phyloP scores from a whole-genome alignment of 768 basidiomycete species.

The Leccinum arenicola region DNA sequence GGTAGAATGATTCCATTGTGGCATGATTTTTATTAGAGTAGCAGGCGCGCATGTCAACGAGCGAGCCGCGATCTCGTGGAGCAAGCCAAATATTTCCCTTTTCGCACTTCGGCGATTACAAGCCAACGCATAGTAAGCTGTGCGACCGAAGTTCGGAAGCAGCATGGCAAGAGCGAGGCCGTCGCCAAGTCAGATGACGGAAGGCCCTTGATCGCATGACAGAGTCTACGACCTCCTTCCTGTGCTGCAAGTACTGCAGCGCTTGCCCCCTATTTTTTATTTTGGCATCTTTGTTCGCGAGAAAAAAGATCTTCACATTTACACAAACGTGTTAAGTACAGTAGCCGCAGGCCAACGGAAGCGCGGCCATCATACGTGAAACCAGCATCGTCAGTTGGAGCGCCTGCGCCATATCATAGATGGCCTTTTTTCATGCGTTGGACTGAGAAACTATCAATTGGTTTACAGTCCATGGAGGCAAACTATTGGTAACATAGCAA shows the following conservation, averaged over 20 bases:
- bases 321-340: background rate
- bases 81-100: background rate
- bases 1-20: background rate
- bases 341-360: background rate
- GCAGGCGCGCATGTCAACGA: constrained; percentile 12
- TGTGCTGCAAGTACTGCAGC: background rate
- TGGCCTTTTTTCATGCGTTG: too few relatives aligned
- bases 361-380: background rate
- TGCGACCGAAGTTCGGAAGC: background rate
- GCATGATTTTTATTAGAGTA: background rate
- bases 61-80: background rate
- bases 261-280: too few relatives aligned
- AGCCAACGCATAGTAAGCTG: background rate
- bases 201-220: background rate
- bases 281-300: background rate
- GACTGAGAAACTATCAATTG: too few relatives aligned
- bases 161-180: constrained; percentile 1
- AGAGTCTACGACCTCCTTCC: too few relatives aligned
- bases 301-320: background rate
- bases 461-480: too few relatives aligned
- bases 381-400: too few relatives aligned
- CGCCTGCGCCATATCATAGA: too few relatives aligned
- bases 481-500: too few relatives aligned
- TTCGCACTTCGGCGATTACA: background rate
- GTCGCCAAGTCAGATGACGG: background rate